Base-by-base conservation (phyloP, 1,284 basidiomycete species). In the Fomitopsis schrenkii region DNA sequence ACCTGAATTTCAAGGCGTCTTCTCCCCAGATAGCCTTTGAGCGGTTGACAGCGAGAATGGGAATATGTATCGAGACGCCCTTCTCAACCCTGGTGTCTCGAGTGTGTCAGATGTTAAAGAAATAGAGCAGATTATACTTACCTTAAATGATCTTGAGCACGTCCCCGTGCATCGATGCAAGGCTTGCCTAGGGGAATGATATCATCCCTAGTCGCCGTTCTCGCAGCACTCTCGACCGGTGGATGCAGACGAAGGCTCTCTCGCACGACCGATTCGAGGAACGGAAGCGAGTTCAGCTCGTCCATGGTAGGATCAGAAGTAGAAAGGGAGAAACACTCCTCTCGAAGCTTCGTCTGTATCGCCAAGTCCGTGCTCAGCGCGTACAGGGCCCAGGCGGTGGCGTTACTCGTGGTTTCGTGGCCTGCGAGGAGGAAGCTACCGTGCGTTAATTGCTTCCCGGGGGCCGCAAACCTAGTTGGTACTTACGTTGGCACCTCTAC, bases 161-260 rank as follows among this genome's bases (percentile, higher is more conserved):
- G 48, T 7, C 75, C 75, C 36, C 71, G 22, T 14, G 59, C 63
- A 56, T 73, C 72, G 1, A 60, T 66, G 59, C 70, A 67, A 2
- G 72, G 73, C 40, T 63, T 64, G 12, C 61, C 64, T 3, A 77
- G 62, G 0, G 76, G 75, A 17, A 77, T 70, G 9, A 66, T 63
- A 28, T 85, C 84, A 63, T 91, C 86, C 55, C 80, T 74, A 42
- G 69, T 71, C 0, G 80, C 79, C 8, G 80, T 72, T 2, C 91
- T 81, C n/a, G 81, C 69, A 0, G 85, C 84, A 1, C 68, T 70
- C 0, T 84, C 75, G 0, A 91, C 87, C 2, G 91, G 90, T 0
- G 85, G 67, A 65, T 88, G 78, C 10, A 93, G 66, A 17, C 93
- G 82, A 33, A 95, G 75, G 0, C 80, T 79, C 73, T 95, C 93